Percentiles rank a stretch among this genome's conserved stretches.
phyloP scores from a whole-genome alignment of 2,329 filamentous ascomycete genomes.

The Botrytis aclada region DNA sequence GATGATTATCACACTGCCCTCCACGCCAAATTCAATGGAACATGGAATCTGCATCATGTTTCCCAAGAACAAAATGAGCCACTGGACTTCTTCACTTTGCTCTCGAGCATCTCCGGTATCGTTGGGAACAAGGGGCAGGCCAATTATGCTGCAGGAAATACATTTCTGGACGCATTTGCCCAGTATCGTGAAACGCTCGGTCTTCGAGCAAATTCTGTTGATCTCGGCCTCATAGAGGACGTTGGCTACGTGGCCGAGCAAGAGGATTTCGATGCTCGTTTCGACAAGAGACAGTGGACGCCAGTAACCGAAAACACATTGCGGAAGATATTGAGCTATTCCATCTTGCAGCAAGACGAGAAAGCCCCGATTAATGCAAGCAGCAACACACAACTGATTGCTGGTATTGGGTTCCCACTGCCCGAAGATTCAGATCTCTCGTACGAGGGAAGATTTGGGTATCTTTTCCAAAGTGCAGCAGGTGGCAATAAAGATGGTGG shows the following conservation, averaged over 20 bases:
- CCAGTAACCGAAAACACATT: slow-evolving; percentile 30
- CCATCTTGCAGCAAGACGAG: slow-evolving; percentile 33
- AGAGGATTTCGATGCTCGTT: neutral
- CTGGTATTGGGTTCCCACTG: slow-evolving; percentile 33
- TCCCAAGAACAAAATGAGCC: slow-evolving; percentile 26
- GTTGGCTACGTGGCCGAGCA: slow-evolving; percentile 36
- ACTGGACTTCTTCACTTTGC: slow-evolving; percentile 43
- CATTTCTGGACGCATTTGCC: slow-evolving; percentile 42
- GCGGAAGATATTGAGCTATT: slow-evolving; percentile 34
- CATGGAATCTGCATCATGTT: slow-evolving; percentile 28
- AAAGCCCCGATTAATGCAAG: slow-evolving; percentile 20
- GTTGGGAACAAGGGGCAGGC: slow-evolving; percentile 40
- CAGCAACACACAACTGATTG: slow-evolving; percentile 34
- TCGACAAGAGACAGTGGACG: neutral
- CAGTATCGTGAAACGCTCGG: neutral
- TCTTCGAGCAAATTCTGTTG: slow-evolving; percentile 5
- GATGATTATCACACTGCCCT: slow-evolving; percentile 21
- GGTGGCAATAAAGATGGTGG: neutral
- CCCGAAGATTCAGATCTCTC: slow-evolving; percentile 30
- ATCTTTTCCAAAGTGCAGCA: neutral
- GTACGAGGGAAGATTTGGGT: slow-evolving; percentile 33
- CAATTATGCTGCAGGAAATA: slow-evolving; percentile 52
- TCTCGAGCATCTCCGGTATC: slow-evolving; percentile 40
- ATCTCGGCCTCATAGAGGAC: slow-evolving; percentile 31
- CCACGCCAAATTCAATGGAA: slow-evolving; percentile 24